Conservation (phyloP, 352 stramenopile genomes). For the Pythium pyrilobum region DNA sequence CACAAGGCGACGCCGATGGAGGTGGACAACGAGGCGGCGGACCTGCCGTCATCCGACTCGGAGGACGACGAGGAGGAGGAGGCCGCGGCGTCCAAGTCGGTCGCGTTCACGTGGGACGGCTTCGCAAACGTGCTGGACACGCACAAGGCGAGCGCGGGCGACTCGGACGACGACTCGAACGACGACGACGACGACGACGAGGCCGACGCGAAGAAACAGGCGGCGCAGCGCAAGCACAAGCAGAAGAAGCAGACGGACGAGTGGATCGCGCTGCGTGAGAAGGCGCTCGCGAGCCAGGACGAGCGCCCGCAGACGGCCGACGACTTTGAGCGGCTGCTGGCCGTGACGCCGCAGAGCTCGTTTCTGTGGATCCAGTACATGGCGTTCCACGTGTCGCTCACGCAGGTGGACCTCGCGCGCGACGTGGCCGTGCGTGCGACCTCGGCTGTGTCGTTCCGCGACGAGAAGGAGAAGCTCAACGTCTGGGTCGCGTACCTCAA, state of each 20-base stretch:
- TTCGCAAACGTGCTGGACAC: conserved; percentile 70
- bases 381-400: conserved; percentile 95
- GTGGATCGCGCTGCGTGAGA: conserved; percentile 92
- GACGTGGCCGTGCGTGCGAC: conserved; percentile 92
- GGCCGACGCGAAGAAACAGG: conserved; percentile 47
- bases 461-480: conserved; percentile 97
- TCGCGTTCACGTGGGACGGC: conserved; percentile 86
- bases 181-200: conserved; percentile 29
- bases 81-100: conserved; percentile 21
- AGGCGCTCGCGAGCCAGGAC: conserved; percentile 89
- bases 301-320: conserved; percentile 89
- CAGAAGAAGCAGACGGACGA: conserved; percentile 93
- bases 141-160: conserved; percentile 31
- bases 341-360: conserved; percentile 92
- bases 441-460: conserved; percentile 92
- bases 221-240: conserved; percentile 80
- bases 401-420: conserved; percentile 89
- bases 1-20: conserved; percentile 31
- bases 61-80: conserved; percentile 43
- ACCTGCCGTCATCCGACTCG: conserved; percentile 51
- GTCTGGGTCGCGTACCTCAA: conserved; percentile 95
- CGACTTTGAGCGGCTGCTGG: conserved; percentile 95
- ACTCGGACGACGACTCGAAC: conserved; percentile 50
- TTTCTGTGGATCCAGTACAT: conserved; percentile 98
- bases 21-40: conserved; percentile 39